Percentiles rank a stretch among this genome's conserved stretches.
Conservation (phyloP, 169 alveolate species). For the Plasmodium inui region DNA sequence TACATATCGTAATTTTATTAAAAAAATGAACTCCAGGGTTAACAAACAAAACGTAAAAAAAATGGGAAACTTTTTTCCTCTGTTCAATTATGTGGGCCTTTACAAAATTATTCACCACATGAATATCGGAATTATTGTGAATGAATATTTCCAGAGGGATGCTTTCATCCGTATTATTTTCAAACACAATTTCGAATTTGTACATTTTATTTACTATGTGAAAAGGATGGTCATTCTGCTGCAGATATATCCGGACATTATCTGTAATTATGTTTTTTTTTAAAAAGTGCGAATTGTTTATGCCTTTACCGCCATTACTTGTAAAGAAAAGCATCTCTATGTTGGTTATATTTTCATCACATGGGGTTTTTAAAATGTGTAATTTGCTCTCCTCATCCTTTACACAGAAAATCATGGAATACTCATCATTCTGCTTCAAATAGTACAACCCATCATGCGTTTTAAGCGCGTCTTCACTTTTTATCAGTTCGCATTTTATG, state of each 20-base stretch:
- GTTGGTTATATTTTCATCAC: constrained; percentile 52
- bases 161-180: constrained; percentile 52
- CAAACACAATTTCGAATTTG: constrained; percentile 70
- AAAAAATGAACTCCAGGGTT: constrained; percentile 71
- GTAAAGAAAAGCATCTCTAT: constrained; percentile 63
- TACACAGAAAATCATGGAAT: constrained; percentile 62
- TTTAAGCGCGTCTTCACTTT: constrained; percentile 17
- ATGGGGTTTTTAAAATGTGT: constrained; percentile 24
- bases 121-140: constrained; percentile 58
- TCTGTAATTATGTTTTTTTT: constrained; percentile 44
- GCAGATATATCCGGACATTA: constrained; percentile 47
- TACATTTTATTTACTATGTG: constrained; percentile 43
- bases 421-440: constrained; percentile 66
- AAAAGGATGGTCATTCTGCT: constrained; percentile 13
- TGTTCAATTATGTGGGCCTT: constrained; percentile 49
- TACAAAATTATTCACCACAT: constrained; percentile 66
- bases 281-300: constrained; percentile 56
- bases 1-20: constrained; percentile 70
- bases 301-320: constrained; percentile 51
- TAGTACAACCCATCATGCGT: constrained; percentile 52
- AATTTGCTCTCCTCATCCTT: constrained; percentile 62
- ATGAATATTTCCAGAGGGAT: constrained; percentile 36
- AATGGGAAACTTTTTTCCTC: constrained; percentile 56
- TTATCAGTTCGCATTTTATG: constrained; percentile 43
- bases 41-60: constrained; percentile 67